Evolutionary conservation across 2,329 filamentous ascomycete species (phyloP), one percentile per base, ranked within the genome.

Genomic region (Diplocarpon rosae): DNA sequence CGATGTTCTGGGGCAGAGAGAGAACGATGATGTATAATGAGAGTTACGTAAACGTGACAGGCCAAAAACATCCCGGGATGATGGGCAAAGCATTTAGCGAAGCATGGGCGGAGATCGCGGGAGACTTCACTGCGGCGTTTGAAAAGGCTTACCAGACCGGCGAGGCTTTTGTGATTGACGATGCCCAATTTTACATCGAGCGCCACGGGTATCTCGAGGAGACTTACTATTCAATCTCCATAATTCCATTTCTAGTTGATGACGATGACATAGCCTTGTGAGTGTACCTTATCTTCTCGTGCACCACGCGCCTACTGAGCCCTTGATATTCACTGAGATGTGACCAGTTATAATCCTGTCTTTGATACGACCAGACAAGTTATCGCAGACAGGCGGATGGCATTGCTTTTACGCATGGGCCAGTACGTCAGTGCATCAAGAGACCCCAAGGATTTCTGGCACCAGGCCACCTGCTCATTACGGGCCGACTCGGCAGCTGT

Each of bases 81-180:
- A 60, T 61, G 59, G 62, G 67, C 2, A 61, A 60, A 15, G 51
- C 60, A 1, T 67, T 69, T 27, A 49, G 55, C 0, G 62, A 67
- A 24, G 54, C 65, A 6, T 70, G 67, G 60, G 57, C 63, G 13
- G 58, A 60, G 9, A 56, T 69, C 29, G 62, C 57, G 49, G 46
- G 50, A 2, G 53, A 58, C 15, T 61, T 65, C 36, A 55, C 51
- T 1, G 47, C 49, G 14, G 42, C 58, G 10, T 60, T 65, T 31
- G 43, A 52, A 2, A 47, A 59, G 11, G 58, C 60, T 29, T 55
- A 52, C 15, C 45, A 47, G 13, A 63, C 52, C 28, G 55, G 58
- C 9, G 46, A 40, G 10, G 53, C 59, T 5, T 53, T 51, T 24
- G 46, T 44, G 1, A 54, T 47, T 6, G 52, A 60, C 11, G 56